These are phyloP conservation scores for Mycogone perniciosa DNA, from an alignment of 2,329 filamentous ascomycete genomes.

Conservation along the genomic window DNA sequence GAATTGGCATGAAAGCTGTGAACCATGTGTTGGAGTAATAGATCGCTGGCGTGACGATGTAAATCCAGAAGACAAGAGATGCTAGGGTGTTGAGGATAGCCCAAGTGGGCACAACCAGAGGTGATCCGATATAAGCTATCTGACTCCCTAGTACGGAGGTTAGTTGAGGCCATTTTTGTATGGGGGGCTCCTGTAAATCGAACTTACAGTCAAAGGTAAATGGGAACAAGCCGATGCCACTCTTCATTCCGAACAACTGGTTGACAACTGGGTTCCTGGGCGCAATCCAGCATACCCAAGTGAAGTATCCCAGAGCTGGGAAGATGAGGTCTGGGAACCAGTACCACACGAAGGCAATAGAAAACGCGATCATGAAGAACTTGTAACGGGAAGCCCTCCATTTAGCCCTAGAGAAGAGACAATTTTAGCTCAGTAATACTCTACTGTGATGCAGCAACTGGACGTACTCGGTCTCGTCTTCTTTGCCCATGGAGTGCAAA, in stretches of 20 bases:
- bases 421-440: slow-evolving; percentile 11
- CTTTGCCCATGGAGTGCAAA: slow-evolving; percentile 33
- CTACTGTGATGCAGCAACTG: slow-evolving; percentile 22
- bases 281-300: slow-evolving; percentile 43
- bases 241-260: slow-evolving; percentile 43
- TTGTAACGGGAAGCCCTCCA: slow-evolving; percentile 35
- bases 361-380: slow-evolving; percentile 38
- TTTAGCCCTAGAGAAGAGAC: slow-evolving; percentile 1
- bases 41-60: slow-evolving; percentile 36
- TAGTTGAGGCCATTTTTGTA: neutral
- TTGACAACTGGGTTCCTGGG: slow-evolving; percentile 41
- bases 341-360: slow-evolving; percentile 38
- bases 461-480: slow-evolving; percentile 22
- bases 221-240: slow-evolving; percentile 33
- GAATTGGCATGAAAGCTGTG: slow-evolving; percentile 46
- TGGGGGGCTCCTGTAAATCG: neutral
- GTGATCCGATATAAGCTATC: slow-evolving; percentile 36
- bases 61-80: slow-evolving; percentile 42
- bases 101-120: slow-evolving; percentile 35
- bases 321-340: slow-evolving; percentile 46
- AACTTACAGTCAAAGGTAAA: slow-evolving; percentile 36
- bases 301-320: slow-evolving; percentile 38
- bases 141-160: slow-evolving; percentile 15
- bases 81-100: slow-evolving; percentile 42
- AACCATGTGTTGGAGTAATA: slow-evolving; percentile 46